These are phyloP conservation scores for Penicillium herquei DNA, from an alignment of 495 filamentous ascomycete genomes.

Conservation along the genomic window DNA sequence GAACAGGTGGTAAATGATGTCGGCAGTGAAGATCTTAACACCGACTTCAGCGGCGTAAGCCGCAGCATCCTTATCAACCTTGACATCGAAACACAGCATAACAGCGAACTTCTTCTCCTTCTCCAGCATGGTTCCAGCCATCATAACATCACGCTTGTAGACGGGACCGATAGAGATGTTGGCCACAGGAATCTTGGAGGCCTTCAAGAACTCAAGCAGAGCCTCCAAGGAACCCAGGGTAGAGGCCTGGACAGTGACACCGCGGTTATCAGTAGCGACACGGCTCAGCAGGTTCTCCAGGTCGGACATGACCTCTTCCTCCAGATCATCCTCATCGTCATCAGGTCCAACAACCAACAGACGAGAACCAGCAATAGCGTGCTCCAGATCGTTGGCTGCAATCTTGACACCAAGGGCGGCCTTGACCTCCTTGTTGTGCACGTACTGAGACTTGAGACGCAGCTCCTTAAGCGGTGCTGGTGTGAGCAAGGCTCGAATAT, in stretches of 20 bases:
- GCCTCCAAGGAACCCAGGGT: constrained; percentile 97
- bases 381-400: constrained; percentile 91
- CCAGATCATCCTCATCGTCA: constrained; percentile 94
- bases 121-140: constrained; percentile 94
- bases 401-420: constrained; percentile 99
- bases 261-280: constrained; percentile 84
- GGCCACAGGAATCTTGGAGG: constrained; percentile 93
- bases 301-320: constrained; percentile 95
- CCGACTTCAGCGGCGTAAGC: constrained; percentile 90
- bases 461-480: constrained; percentile 93
- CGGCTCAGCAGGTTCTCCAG: constrained; percentile 85
- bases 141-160: constrained; percentile 98
- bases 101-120: constrained; percentile 93
- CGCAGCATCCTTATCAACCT: constrained; percentile 95
- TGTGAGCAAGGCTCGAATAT: constrained; percentile 94
- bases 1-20: constrained; percentile 99
- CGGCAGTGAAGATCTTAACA: constrained; percentile 97
- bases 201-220: constrained; percentile 89
- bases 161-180: constrained; percentile 98
- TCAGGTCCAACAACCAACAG: constrained; percentile 90
- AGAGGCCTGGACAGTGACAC: constrained; percentile 96
- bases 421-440: constrained; percentile 99
- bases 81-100: constrained; percentile 99
- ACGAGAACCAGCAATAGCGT: constrained; percentile 94
- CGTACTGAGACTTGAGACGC: constrained; percentile 89